phyloP scores from a whole-genome alignment of 2,329 filamentous ascomycete genomes.

The Karstenula rhodostoma region DNA sequence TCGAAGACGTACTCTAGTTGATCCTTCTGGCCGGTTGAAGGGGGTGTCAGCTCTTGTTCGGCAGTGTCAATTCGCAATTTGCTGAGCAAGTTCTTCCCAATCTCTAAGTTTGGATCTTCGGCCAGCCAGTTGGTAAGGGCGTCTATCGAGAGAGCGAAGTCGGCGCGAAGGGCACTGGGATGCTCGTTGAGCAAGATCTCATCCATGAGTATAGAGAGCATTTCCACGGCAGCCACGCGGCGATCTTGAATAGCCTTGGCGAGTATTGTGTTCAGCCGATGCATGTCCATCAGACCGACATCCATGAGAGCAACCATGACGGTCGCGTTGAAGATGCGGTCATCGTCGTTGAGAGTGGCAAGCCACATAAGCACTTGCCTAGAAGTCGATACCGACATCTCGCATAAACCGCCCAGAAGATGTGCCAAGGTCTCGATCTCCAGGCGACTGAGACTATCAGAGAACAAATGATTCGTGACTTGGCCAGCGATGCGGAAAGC shows the following conservation, averaged over 20 bases:
- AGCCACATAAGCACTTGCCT: slow-evolving; percentile 62
- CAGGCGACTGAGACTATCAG: slow-evolving; percentile 61
- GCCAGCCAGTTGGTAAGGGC: slow-evolving; percentile 82
- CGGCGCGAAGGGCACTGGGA: slow-evolving; percentile 79
- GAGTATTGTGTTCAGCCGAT: slow-evolving; percentile 68
- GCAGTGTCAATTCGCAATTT: slow-evolving; percentile 68
- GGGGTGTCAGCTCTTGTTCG: slow-evolving; percentile 62
- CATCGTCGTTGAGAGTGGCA: slow-evolving; percentile 62
- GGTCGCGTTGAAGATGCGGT: slow-evolving; percentile 67
- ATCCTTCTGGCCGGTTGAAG: slow-evolving; percentile 70
- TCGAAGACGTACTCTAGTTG: slow-evolving; percentile 96
- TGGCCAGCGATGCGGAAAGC: slow-evolving; percentile 64
- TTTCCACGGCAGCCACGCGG: slow-evolving; percentile 76
- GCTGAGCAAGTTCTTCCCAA: slow-evolving; percentile 75
- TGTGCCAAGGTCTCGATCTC: slow-evolving; percentile 71
- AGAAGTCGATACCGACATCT: slow-evolving; percentile 65
- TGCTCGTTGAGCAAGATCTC: slow-evolving; percentile 79
- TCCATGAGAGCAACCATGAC: slow-evolving; percentile 69
- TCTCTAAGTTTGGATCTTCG: slow-evolving; percentile 72
- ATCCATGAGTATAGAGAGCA: slow-evolving; percentile 82
- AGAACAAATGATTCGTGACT: slow-evolving; percentile 65
- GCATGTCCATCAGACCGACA: slow-evolving; percentile 67
- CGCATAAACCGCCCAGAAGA: slow-evolving; percentile 68
- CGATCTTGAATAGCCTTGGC: slow-evolving; percentile 75
- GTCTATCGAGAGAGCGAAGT: slow-evolving; percentile 84